These are phyloP conservation scores for Penicillium freii DNA, from an alignment of 2,329 filamentous ascomycete genomes.

Conservation along the genomic window DNA sequence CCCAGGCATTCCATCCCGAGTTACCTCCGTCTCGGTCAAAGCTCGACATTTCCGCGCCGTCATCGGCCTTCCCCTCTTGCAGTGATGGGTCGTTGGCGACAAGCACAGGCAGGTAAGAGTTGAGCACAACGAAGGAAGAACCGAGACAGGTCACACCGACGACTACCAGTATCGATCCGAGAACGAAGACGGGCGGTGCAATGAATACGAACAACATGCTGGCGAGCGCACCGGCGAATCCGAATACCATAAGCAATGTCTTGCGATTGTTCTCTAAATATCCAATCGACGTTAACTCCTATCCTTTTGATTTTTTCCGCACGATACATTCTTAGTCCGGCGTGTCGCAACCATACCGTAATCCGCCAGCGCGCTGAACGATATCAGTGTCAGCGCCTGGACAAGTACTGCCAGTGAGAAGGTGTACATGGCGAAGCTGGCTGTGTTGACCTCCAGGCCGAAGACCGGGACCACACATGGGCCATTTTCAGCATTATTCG, in stretches of 20 bases:
- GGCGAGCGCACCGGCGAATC: constrained; percentile 70
- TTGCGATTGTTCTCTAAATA: constrained; percentile 61
- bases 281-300: constrained; percentile 2
- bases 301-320: not conserved
- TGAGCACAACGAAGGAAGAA: constrained; percentile 85
- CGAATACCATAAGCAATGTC: constrained; percentile 75
- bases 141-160: constrained; percentile 86
- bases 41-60: constrained; percentile 25
- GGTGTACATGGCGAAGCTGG: constrained; percentile 57
- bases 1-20: constrained; percentile 19
- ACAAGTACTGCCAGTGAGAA: constrained; percentile 85
- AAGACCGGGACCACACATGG: constrained; percentile 35
- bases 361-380: constrained; percentile 62
- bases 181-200: constrained; percentile 68
- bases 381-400: constrained; percentile 83
- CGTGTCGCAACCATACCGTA: constrained; percentile 62
- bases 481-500: constrained; percentile 19
- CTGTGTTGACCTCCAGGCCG: constrained; percentile 37
- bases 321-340: not conserved
- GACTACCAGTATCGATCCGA: constrained; percentile 77
- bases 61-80: constrained; percentile 28
- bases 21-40: constrained; percentile 20
- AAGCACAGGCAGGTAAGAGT: constrained; percentile 84
- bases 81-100: constrained; percentile 72
- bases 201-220: constrained; percentile 87